Conservation (phyloP, 2,329 filamentous ascomycete genomes). For the Nakataea oryzae region DNA sequence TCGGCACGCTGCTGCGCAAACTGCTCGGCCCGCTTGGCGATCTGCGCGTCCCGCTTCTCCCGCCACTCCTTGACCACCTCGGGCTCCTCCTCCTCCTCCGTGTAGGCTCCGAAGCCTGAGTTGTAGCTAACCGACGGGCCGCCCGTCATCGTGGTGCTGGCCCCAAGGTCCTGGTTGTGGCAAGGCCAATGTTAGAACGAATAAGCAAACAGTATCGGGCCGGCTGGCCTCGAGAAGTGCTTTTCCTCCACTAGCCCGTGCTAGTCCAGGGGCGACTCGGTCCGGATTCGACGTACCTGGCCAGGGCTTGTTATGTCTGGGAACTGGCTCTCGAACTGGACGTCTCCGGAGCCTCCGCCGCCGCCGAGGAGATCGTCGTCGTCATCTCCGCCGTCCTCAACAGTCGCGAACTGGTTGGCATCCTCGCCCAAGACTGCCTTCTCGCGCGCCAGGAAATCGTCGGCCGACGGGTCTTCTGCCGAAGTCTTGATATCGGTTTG, state of each 20-base stretch:
- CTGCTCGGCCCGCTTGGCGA: constrained; percentile 75
- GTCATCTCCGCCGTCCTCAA: constrained; percentile 57
- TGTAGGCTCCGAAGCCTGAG: constrained; percentile 47
- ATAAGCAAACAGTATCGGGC: neutral
- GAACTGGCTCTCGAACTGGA: constrained; percentile 77
- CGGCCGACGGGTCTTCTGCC: constrained; percentile 48
- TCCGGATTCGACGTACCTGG: constrained; percentile 40
- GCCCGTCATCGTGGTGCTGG: constrained; percentile 73
- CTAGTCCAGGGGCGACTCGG: neutral
- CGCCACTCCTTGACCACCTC: constrained; percentile 89
- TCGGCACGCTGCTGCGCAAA: constrained; percentile 74
- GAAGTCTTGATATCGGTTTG: constrained; percentile 55
- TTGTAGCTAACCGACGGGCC: constrained; percentile 49
- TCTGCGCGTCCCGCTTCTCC: constrained; percentile 72
- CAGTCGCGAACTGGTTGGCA: constrained; percentile 77
- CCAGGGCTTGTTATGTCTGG: constrained; percentile 63
- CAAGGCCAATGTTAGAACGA: neutral
- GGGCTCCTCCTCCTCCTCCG: constrained; percentile 67
- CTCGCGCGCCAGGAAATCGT: constrained; percentile 88
- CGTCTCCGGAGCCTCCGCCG: constrained; percentile 34
- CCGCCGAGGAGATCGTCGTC: constrained; percentile 64
- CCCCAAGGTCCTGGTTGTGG: constrained; percentile 50
- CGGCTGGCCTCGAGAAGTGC: neutral
- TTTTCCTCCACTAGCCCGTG: neutral
- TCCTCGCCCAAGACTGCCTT: constrained; percentile 86